A percentile compares a stretch with the other conserved stretches of the same genome.
phyloP scores from a whole-genome alignment of 2,329 filamentous ascomycete genomes.

The Xylaria sp. region DNA sequence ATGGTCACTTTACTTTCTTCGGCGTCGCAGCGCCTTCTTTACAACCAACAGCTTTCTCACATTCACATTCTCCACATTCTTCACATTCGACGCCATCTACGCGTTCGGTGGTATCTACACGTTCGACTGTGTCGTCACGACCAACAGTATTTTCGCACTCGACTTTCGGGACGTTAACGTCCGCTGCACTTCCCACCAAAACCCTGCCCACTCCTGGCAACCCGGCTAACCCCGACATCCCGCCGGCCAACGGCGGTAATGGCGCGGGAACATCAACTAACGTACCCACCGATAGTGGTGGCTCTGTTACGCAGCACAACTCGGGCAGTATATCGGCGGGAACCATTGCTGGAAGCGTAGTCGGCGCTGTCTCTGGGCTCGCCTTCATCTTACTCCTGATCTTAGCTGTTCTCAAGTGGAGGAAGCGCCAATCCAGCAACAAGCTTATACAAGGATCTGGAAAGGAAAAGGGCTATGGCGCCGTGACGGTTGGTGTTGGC shows the following conservation, averaged over 20 bases:
- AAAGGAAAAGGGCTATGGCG: constrained; percentile 31
- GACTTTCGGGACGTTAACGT: constrained; percentile 12
- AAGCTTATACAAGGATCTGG: constrained; percentile 40
- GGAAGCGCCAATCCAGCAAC: constrained; percentile 44
- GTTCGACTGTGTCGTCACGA: neutral
- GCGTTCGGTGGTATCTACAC: neutral
- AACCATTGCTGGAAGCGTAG: constrained; percentile 50
- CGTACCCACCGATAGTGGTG: neutral
- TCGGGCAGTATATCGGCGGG: constrained; percentile 26
- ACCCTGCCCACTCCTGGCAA: constrained; percentile 9
- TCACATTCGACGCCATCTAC: neutral
- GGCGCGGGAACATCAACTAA: constrained; percentile 21
- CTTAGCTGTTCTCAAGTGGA: constrained; percentile 51
- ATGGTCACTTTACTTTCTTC: constrained; percentile 17
- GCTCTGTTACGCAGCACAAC: constrained; percentile 2
- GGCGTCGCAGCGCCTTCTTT: constrained; percentile 3
- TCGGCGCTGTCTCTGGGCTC: constrained; percentile 54
- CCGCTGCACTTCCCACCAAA: constrained; percentile 13
- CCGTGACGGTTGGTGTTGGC: constrained; percentile 30
- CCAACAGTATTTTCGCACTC: constrained; percentile 9
- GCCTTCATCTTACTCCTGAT: constrained; percentile 52
- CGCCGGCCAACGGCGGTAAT: constrained; percentile 23
- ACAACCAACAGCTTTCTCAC: neutral
- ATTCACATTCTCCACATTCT: neutral
- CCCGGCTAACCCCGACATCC: constrained; percentile 17